Percentiles rank a stretch among this genome's conserved stretches.
phyloP scores from a whole-genome alignment of 2,329 filamentous ascomycete genomes.

The Stenocarpella maydis region DNA sequence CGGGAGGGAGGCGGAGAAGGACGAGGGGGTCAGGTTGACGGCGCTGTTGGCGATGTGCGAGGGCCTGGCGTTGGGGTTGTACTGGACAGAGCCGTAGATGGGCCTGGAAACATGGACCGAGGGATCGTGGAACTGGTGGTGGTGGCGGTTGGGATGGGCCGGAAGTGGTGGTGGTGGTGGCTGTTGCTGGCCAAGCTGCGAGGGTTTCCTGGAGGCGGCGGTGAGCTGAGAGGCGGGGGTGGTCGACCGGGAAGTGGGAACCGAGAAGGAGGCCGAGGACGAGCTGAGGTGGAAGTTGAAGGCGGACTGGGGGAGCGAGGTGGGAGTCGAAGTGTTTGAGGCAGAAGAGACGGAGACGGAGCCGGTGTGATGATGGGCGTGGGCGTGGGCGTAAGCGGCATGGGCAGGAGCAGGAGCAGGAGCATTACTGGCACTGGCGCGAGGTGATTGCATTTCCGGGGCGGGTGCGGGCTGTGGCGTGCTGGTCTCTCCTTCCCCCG shows the following conservation, averaged over 20 bases:
- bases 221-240: slow-evolving; percentile 31
- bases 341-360: slow-evolving; percentile 28
- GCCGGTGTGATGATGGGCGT: slow-evolving; percentile 20
- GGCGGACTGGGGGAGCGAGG: slow-evolving; percentile 32
- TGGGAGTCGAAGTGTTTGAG: background rate
- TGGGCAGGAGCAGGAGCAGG: no score
- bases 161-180: slow-evolving; percentile 6
- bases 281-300: slow-evolving; percentile 34
- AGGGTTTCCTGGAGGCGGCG: slow-evolving; percentile 26
- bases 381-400: no score
- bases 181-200: background rate
- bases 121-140: background rate
- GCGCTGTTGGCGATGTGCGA: slow-evolving; percentile 32
- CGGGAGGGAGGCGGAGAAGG: slow-evolving; percentile 46
- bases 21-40: slow-evolving; percentile 38
- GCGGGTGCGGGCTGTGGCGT: slow-evolving; percentile 9
- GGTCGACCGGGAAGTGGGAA: slow-evolving; percentile 32
- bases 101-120: slow-evolving; percentile 30
- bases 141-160: background rate
- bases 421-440: slow-evolving; percentile 16
- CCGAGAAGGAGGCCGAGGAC: slow-evolving; percentile 22
- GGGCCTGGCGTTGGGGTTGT: background rate
- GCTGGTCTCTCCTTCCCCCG: slow-evolving; percentile 30
- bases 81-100: slow-evolving; percentile 30
- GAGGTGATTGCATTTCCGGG: slow-evolving; percentile 34